Evolutionary conservation across 257 asterid species (phyloP).

Genomic region (Solanum acaule): DNA sequence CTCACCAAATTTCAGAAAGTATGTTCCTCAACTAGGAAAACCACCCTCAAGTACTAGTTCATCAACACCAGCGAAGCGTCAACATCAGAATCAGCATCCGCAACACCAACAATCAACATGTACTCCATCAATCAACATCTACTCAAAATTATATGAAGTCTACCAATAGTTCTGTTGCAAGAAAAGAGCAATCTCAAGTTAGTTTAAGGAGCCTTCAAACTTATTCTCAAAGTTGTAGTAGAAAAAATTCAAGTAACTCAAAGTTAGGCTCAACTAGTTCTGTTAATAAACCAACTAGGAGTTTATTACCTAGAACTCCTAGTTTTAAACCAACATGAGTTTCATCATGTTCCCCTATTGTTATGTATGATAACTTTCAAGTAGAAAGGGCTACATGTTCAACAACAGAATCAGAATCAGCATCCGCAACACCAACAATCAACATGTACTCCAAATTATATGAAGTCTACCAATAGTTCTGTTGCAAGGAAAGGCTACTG

Average conservation of each 20-base stretch:
- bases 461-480: no score
- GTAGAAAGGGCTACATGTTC: conserved; percentile 60
- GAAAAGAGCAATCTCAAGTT: conserved; percentile 45
- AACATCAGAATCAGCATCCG: neutral
- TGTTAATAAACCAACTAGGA: conserved; percentile 18
- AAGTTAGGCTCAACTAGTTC: conserved; percentile 10
- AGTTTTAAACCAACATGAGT: conserved; percentile 50
- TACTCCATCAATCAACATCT: neutral
- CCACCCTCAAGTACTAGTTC: conserved; percentile 8
- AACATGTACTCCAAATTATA: no score
- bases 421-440: no score
- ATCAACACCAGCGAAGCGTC: conserved; percentile 9
- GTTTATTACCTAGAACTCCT: conserved; percentile 23
- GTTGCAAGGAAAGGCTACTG: no score
- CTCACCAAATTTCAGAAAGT: conserved; percentile 3
- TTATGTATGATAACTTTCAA: conserved; percentile 25
- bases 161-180: conserved; percentile 73
- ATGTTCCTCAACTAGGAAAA: conserved; percentile 22
- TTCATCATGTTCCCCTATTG: conserved; percentile 20
- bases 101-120: neutral
- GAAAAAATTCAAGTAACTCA: conserved; percentile 10
- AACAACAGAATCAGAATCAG: no score
- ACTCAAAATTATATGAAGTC: conserved; percentile 82
- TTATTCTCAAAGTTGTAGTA: conserved; percentile 9
- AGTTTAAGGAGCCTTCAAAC: conserved; percentile 26